These are phyloP conservation scores for Calonectria pseudoturangicola DNA, from an alignment of 2,329 filamentous ascomycete genomes.

Conservation along the genomic window DNA sequence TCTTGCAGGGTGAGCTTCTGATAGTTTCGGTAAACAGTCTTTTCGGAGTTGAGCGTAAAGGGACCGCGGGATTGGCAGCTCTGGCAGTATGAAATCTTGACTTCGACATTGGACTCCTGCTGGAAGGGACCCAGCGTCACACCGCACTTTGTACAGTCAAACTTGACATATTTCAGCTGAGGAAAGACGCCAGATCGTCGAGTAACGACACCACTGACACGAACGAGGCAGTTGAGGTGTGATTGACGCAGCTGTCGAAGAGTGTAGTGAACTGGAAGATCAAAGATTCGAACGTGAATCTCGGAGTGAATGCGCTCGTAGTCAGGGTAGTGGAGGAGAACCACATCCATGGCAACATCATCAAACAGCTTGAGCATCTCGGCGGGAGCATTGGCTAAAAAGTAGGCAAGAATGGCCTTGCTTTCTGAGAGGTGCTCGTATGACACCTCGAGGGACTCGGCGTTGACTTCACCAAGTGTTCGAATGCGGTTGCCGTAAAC, in stretches of 20 bases:
- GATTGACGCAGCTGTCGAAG: slow-evolving; percentile 95
- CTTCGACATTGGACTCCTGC: slow-evolving; percentile 96
- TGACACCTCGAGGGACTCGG: slow-evolving; percentile 95
- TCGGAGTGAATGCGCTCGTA: slow-evolving; percentile 98
- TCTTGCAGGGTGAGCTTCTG: slow-evolving; percentile 98
- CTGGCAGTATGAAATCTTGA: slow-evolving; percentile 97
- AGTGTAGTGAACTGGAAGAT: slow-evolving; percentile 95
- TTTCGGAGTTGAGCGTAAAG: slow-evolving; percentile 96
- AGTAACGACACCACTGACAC: slow-evolving; percentile 96
- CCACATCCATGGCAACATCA: slow-evolving; percentile 96
- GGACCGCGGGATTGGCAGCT: slow-evolving; percentile 96
- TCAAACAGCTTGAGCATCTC: slow-evolving; percentile 98
- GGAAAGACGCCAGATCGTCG: slow-evolving; percentile 96
- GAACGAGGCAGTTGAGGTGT: slow-evolving; percentile 95
- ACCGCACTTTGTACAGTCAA: slow-evolving; percentile 95
- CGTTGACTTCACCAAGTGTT: slow-evolving; percentile 97
- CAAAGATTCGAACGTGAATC: slow-evolving; percentile 97
- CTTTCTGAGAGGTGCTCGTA: slow-evolving; percentile 93
- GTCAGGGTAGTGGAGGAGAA: slow-evolving; percentile 95
- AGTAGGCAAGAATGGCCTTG: slow-evolving; percentile 96
- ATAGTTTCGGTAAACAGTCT: slow-evolving; percentile 98
- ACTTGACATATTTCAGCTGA: slow-evolving; percentile 98
- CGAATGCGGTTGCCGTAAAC: slow-evolving; percentile 96
- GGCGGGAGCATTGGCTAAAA: slow-evolving; percentile 95
- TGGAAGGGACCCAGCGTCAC: slow-evolving; percentile 96